Percentiles rank a stretch among this genome's conserved stretches.
Conservation (phyloP, 2,329 filamentous ascomycete species). For the Trichoderma sp. region DNA sequence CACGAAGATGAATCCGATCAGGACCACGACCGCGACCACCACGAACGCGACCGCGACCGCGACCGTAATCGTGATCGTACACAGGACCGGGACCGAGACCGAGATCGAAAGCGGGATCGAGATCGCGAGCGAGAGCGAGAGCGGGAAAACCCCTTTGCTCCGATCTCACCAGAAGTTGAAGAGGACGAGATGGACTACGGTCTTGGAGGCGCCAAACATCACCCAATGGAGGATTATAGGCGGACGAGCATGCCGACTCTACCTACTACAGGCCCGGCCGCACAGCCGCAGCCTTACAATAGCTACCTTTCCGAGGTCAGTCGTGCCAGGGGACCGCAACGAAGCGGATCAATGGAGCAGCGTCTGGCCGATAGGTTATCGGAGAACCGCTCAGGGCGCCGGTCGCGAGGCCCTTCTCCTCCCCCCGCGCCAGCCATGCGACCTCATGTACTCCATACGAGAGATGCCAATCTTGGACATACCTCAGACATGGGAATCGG, state of each 20-base stretch:
- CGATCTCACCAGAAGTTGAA: conserved; percentile 33
- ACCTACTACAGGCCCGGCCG: conserved; percentile 31
- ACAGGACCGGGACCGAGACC: not conserved
- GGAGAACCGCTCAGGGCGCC: conserved; percentile 44
- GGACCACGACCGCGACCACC: not conserved
- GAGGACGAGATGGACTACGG: conserved; percentile 47
- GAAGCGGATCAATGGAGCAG: conserved; percentile 51
- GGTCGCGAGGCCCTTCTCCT: conserved; percentile 16
- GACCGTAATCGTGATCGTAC: not conserved
- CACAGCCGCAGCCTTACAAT: conserved; percentile 31
- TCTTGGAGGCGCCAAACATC: conserved; percentile 55
- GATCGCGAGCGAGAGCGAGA: conserved; percentile 5
- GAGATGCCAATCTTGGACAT: conserved; percentile 12
- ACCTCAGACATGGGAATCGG: conserved; percentile 23
- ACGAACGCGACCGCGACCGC: not conserved
- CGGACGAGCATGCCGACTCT: conserved; percentile 36
- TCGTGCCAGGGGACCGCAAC: conserved; percentile 46
- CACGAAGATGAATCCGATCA: not conserved
- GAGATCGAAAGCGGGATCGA: not conserved
- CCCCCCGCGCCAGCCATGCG: conserved; percentile 30
- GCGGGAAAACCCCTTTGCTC: conserved; percentile 21
- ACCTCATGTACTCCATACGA: conserved; percentile 29
- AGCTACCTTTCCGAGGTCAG: conserved; percentile 49
- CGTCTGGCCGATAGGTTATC: conserved; percentile 55
- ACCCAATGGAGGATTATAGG: conserved; percentile 63